Base-by-base conservation (phyloP, 1,139 yeast species). In the Magnusiomyces magnusii region DNA sequence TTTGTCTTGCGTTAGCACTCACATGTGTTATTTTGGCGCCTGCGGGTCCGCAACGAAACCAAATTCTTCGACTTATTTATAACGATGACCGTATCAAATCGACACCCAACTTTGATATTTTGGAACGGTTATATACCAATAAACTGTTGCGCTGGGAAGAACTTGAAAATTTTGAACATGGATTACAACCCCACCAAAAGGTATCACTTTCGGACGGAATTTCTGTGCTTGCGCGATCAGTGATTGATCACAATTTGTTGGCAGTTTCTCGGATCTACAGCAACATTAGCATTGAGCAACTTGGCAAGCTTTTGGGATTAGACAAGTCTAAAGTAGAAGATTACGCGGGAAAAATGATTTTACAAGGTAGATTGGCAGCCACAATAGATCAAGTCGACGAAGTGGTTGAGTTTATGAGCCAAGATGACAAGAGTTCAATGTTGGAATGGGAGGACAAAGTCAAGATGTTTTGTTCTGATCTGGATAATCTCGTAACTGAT, bases 161-260 rank as follows among this genome's bases (percentile, higher is more conserved):
- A 44, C 66, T 71, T 17, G 63, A 61, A 36, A 61, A 60, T 34
- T 70, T 72, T 53, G 64, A 67, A 9, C 57, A 61, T 47, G 58
- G 64, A 27, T 64, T 71, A 52, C 62, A 62, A n/a, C 65, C 67
- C 15, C 73, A 70, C 54, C 73, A 70, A 50, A 56, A 61, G 55
- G 71, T 71, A 1, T 44, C 58, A 9, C 58, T 68, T 17, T 60
- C 69, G 2, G 72, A 69, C 39, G 75, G 73, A 47, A 66, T 67
- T 3, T 70, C 73, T 0, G 74, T 71, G 1, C 63, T 73, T 9
- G 63, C 66, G 24, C 60, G 71, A 21, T 74, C 76, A 0, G 68
- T 73, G 23, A 67, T 71, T 47, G 75, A 72, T 53, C 76, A 73
- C 62, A 73, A 73, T 58, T 65, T 73, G 23, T 63, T 70, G 50